Evolutionary conservation across 2,329 filamentous ascomycete genomes (phyloP).

Genomic region (Botryotinia convoluta): DNA sequence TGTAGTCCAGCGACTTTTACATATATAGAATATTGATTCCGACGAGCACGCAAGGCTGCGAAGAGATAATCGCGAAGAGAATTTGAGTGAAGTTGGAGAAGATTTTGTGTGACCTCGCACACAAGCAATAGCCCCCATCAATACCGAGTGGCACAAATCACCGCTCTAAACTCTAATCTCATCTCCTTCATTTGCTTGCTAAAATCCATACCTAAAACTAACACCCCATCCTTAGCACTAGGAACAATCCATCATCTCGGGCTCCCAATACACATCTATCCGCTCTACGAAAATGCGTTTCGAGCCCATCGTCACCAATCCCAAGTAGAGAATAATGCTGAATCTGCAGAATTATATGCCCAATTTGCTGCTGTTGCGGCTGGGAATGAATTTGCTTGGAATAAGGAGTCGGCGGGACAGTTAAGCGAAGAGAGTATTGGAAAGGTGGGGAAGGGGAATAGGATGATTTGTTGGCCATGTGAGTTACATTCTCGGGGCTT

Average conservation of each 20-base stretch:
- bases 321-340: conserved; percentile 52
- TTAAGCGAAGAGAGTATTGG: conserved; percentile 52
- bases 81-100: not conserved
- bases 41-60: not conserved
- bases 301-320: conserved; percentile 56
- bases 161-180: not conserved
- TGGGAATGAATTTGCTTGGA: conserved; percentile 56
- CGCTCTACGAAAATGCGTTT: conserved; percentile 64
- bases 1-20: not conserved
- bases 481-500: conserved; percentile 30
- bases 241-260: conserved; percentile 58
- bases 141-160: not conserved
- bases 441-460: conserved; percentile 53
- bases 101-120: not conserved
- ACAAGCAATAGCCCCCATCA: not conserved
- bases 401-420: conserved; percentile 43
- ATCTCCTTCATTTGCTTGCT: not conserved
- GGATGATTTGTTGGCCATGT: conserved; percentile 70
- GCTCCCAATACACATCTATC: conserved; percentile 64
- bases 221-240: conserved; percentile 43
- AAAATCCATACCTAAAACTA: not conserved
- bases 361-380: conserved; percentile 58
- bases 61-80: not conserved
- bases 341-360: conserved; percentile 59
- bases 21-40: not conserved